Evolutionary conservation across 2,329 filamentous ascomycete genomes (phyloP), one percentile per base, ranked within the genome.

Genomic region (Monilinia aucupariae): DNA sequence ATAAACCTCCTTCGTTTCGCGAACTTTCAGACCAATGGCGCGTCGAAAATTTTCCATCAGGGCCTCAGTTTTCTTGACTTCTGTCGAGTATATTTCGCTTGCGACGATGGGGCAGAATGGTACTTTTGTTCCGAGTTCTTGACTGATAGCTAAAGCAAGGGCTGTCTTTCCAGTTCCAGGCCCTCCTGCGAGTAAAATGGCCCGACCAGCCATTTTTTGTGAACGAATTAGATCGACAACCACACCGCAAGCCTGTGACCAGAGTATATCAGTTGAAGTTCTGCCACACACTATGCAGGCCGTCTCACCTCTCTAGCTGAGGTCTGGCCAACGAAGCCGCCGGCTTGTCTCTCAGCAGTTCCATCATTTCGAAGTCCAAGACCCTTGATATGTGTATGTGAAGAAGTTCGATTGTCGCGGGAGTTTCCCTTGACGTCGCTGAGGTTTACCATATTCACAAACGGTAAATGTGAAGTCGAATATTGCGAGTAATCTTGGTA

Each of bases 31-130:
- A 41, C 93, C 94, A 76, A 99, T 99, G 64, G 94, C 94, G 74
- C 94, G 84, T 75, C 94, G 85, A 77, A 99, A 99, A 80, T 97
- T 97, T 82, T 99, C 94, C 94, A 97, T 97, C 75, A 99, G 80
- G 69, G 96, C 89, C 78, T 99, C 94, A 56, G 94, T 99, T 85
- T 99, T 99, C 85, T 99, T 99, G 68, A 99, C 92, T 78, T 99
- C 94, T 52, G 93, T 89, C 70, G 91, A 96, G 80, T 97, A 99
- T 72, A 99, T 89, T 78, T 99, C 94, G 80, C 92, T 97, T 71
- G 92, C 94, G 60, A 97, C 94, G 74, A 99, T 97, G 47, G 93
- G 92, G 77, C 94, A 97, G 76, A 99, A 99, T 8, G 94, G 94
- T 63, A 99, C 96, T 80, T 97, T 97, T 56, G 92, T 97, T 70